These are phyloP conservation scores for Lactarius indigo DNA, from an alignment of 768 basidiomycete species.

Conservation along the genomic window DNA sequence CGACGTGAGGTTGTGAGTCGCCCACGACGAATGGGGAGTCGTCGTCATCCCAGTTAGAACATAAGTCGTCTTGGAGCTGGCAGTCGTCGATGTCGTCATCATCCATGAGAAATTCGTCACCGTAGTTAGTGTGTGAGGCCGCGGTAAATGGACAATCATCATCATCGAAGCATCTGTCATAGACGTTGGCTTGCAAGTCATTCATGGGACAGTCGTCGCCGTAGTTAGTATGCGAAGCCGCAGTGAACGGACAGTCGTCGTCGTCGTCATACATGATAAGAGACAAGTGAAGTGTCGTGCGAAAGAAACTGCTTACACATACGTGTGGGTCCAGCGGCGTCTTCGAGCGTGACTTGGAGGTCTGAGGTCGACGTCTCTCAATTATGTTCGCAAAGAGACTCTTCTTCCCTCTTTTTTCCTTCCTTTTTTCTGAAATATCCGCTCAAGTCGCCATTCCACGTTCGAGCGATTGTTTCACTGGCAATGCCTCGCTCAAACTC, in stretches of 20 bases:
- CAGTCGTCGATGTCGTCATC: background rate
- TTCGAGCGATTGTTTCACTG: slow-evolving; percentile 68
- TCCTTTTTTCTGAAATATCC: slow-evolving; percentile 22
- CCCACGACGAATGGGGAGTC: background rate
- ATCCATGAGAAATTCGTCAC: background rate
- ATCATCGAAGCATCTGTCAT: background rate
- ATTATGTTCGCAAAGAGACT: background rate
- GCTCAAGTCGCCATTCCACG: slow-evolving; percentile 32
- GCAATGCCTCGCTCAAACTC: slow-evolving; percentile 54
- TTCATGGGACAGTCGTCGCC: background rate
- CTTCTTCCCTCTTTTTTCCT: slow-evolving; percentile 14
- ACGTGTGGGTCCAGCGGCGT: background rate
- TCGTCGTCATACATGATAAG: background rate
- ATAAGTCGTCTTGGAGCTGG: background rate
- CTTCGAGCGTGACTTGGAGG: background rate
- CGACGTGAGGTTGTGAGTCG: background rate
- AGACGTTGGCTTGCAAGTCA: background rate
- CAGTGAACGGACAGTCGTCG: background rate
- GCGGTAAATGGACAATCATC: background rate
- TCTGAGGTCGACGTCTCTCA: background rate
- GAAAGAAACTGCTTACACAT: background rate
- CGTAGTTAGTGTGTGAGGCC: background rate
- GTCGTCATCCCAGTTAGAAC: background rate
- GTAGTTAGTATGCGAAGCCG: background rate
- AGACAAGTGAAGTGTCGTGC: background rate